Base-by-base conservation (phyloP, 305 asterid genomes). In the Coffea humblotiana region DNA sequence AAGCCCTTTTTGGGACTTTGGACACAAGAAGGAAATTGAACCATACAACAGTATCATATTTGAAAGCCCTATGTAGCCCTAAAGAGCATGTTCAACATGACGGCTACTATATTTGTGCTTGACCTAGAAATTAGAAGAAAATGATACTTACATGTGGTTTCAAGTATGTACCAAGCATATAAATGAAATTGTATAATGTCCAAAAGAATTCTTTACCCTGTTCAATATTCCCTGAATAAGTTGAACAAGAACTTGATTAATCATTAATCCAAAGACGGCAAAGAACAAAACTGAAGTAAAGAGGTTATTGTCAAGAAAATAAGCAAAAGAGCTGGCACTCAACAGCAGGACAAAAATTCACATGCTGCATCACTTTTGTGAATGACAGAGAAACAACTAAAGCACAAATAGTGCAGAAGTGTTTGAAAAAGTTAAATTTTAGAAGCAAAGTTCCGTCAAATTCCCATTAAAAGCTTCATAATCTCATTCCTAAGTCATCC, bases 111-210 rank as follows among this genome's bases (percentile, higher is more conserved):
- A 47, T 23, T 4, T 18, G 13, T 51, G 40, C 21, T 5, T 2
- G 4, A 19, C 25, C 23, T 35, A 32, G 11, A 27, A 45, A 15
- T 43, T 32, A 12, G 45, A n/a, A 65, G 15, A 61, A 16, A 54
- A 21, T 67, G 77, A 78, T 84, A 91, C 99, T 92, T 88, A 96
- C 99, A 84, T 92, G 90, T 80, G 97, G 98, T 89, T 96, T 96
- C 88, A 94, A 80, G 86, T 88, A 92, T 83, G 99, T 96, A 79
- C 98, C 98, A 61, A 94, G 75, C 80, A 87, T 82, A 88, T 96
- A 96, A 64, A 96, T 81, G 78, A 89, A 88, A 82, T 81, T 88
- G 86, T 88, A 90, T 47, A 87, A n/a, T 49, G 91, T 87, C 90
- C 89, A 83, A 80, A 89, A 92, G 89, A 92, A 91, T 43, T 94